A percentile compares a stretch with the other conserved stretches of the same genome.
phyloP scores from a whole-genome alignment of 2,329 filamentous ascomycete genomes.

The Mariannaea elegans region DNA sequence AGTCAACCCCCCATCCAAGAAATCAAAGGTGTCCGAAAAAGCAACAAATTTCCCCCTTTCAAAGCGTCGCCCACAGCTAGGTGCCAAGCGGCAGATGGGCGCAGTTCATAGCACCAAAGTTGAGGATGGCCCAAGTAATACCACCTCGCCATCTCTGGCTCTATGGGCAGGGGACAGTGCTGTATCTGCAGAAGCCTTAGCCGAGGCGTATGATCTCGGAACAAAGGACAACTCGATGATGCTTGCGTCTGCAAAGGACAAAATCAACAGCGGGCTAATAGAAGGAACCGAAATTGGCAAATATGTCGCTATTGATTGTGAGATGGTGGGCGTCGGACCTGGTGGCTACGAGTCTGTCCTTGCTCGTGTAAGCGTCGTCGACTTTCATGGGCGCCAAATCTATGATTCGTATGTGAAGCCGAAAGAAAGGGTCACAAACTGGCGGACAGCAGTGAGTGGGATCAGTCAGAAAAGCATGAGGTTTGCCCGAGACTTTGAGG shows the following conservation, averaged over 20 bases:
- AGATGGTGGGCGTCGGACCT: slow-evolving; percentile 92
- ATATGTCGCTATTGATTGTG: slow-evolving; percentile 93
- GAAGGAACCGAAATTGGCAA: slow-evolving; percentile 77
- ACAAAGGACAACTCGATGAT: slow-evolving; percentile 58
- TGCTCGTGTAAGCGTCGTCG: slow-evolving; percentile 88
- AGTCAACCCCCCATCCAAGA: slow-evolving; percentile 31
- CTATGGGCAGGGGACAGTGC: slow-evolving; percentile 70
- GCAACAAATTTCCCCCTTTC: slow-evolving; percentile 13
- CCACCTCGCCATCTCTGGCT: slow-evolving; percentile 62
- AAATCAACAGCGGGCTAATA: slow-evolving; percentile 71
- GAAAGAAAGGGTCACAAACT: slow-evolving; percentile 83
- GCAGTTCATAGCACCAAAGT: slow-evolving; percentile 60
- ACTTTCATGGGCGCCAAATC: slow-evolving; percentile 90
- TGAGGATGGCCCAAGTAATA: slow-evolving; percentile 48
- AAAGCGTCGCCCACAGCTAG: slow-evolving; percentile 7
- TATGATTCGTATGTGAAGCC: slow-evolving; percentile 94
- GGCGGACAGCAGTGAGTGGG: slow-evolving; percentile 87
- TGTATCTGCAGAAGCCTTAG: slow-evolving; percentile 67
- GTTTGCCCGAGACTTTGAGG: slow-evolving; percentile 73
- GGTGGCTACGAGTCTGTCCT: slow-evolving; percentile 77
- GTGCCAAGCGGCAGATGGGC: slow-evolving; percentile 58
- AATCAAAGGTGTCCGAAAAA: slow-evolving; percentile 43
- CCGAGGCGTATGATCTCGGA: slow-evolving; percentile 68
- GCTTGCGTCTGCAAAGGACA: slow-evolving; percentile 57
- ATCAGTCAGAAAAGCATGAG: slow-evolving; percentile 79